A percentile compares a stretch with the other conserved stretches of the same genome.
phyloP scores from a whole-genome alignment of 495 filamentous ascomycete genomes.

The Daldinia vernicosa region DNA sequence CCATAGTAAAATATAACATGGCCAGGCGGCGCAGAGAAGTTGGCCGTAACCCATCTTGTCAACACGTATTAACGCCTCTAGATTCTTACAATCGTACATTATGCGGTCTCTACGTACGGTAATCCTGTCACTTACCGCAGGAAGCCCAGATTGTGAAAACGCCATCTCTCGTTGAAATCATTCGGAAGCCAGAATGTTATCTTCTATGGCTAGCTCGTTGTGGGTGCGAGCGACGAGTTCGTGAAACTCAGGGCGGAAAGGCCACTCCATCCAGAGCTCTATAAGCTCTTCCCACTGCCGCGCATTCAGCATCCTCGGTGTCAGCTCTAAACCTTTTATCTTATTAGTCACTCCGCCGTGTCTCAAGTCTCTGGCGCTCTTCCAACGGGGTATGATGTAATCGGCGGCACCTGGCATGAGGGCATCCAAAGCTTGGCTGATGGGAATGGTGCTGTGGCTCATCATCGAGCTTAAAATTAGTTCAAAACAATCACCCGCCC shows the following conservation, averaged over 20 bases:
- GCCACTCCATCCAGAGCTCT: constrained; percentile 66
- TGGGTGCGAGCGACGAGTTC: constrained; percentile 52
- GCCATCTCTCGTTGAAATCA: not conserved
- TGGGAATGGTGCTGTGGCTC: constrained; percentile 22
- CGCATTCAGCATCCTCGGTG: constrained; percentile 53
- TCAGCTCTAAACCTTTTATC: constrained; percentile 45
- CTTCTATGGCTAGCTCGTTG: constrained; percentile 39
- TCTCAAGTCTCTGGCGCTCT: constrained; percentile 50
- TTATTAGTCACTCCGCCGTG: constrained; percentile 50
- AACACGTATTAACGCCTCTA: not conserved
- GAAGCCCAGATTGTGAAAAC: not conserved
- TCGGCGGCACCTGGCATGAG: constrained; percentile 54
- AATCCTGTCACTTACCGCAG: not conserved
- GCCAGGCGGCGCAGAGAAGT: not conserved
- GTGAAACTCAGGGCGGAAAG: constrained; percentile 59
- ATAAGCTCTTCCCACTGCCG: constrained; percentile 60
- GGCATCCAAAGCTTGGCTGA: constrained; percentile 39
- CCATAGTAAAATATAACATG: not conserved
- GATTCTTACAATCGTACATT: not conserved
- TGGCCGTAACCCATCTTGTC: not conserved
- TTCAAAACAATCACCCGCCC: constrained; percentile 51
- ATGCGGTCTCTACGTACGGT: not conserved
- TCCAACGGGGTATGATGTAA: constrained; percentile 52
- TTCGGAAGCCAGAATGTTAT: not conserved
- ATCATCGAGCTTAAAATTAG: constrained; percentile 44